These are phyloP conservation scores for Diplodia mutila DNA, from an alignment of 2,329 filamentous ascomycete genomes.

Conservation along the genomic window DNA sequence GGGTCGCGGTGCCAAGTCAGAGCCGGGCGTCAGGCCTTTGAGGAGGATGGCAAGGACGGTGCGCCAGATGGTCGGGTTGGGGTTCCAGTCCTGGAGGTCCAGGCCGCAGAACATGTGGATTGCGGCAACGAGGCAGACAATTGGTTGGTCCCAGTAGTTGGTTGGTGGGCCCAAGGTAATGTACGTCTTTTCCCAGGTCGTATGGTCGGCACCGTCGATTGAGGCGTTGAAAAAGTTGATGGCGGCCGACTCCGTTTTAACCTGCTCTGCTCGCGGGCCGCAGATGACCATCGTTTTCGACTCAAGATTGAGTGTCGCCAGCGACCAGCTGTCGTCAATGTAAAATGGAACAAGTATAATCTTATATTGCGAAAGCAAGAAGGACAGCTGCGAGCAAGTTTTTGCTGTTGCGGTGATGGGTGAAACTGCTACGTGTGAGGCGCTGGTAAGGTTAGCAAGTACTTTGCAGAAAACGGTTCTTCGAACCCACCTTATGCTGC, in stretches of 20 bases:
- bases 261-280: not conserved
- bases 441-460: not conserved
- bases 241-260: not conserved
- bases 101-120: not conserved
- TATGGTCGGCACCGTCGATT: not conserved
- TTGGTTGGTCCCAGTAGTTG: not conserved
- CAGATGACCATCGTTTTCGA: not conserved
- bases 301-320: not conserved
- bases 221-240: not conserved
- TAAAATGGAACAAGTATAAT: not conserved
- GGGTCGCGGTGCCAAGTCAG: not conserved
- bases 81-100: not conserved
- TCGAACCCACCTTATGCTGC: not conserved
- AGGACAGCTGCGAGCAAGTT: not conserved
- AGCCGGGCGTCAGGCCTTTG: not conserved
- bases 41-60: not conserved
- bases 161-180: not conserved
- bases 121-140: not conserved
- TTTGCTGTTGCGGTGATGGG: not conserved
- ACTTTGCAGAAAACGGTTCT: not conserved
- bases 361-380: not conserved
- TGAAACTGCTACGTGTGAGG: not conserved
- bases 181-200: not conserved
- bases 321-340: not conserved
- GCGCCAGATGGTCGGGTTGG: not conserved